Base-by-base conservation (phyloP, 371 early-diverging fungal species). In the Coemansia sp. region DNA sequence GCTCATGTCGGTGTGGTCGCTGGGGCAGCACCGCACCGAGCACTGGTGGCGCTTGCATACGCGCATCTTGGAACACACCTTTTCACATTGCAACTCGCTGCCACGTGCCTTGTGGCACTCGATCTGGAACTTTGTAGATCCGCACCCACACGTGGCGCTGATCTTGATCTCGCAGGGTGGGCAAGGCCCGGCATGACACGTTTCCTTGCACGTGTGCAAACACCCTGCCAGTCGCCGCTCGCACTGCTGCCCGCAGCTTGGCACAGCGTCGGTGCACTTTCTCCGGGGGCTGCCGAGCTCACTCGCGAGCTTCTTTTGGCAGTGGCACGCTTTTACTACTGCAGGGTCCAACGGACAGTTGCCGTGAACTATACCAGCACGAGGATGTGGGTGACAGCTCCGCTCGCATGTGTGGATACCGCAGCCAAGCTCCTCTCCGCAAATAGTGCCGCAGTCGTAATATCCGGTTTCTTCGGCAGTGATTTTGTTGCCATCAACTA, bases 131-230 rank as follows among this genome's bases (percentile, higher is more conserved):
- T 79, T 72, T 1, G 84, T 83, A 5, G 85, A 75, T 33, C 86
- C 87, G 74, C 93, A 93, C 9, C 85, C 84, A 71, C 93, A 93
- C 28, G 82, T 74, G 3, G 87, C 79, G 25, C 78, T 64, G 5
- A 88, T 83, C 0, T 21, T 20, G 28, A 80, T 69, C 39, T 73
- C 62, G 65, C 93, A 93, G 23, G 91, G 89, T 11, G 86, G 77
- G 67, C 95, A 95, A 4, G 75, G 75, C 3, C 92, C 94, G 0
- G 78, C 57, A 79, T 95, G 96, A 65, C 96, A 95, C 42, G 72
- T 69, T 14, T 80, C 68, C n/a, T 73, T 65, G 74, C 96, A 95
- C 3, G 67, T 64, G 72, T 95, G 96, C 5, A 88, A 88, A 77
- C 96, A 94, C 3, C 80, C 75, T 5, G 53, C 16, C 23, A 90